Conservation (phyloP, 1,139 yeast species). For the Blastobotrys elegans region DNA sequence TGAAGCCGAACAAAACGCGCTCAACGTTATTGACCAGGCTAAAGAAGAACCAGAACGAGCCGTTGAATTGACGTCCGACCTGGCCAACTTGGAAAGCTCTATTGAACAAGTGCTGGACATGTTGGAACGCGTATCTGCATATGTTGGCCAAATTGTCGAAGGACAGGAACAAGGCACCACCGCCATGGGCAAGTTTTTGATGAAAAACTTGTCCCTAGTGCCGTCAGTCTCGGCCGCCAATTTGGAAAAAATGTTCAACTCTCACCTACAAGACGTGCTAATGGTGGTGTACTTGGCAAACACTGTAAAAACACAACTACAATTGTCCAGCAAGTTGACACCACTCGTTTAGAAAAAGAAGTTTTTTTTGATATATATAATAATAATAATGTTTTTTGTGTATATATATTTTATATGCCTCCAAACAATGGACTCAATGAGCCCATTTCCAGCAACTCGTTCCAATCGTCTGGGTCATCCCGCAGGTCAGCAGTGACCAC, state of each 20-base stretch:
- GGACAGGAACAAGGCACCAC: conserved; percentile 41
- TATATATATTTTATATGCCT: conserved; percentile 21
- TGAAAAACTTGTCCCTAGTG: conserved; percentile 55
- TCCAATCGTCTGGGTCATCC: conserved; percentile 27
- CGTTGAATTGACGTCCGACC: conserved; percentile 38
- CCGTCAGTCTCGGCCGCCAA: conserved; percentile 59
- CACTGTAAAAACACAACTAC: conserved; percentile 81
- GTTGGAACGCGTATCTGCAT: conserved; percentile 53
- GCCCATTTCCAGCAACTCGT: conserved; percentile 35
- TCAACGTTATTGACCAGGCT: conserved; percentile 35
- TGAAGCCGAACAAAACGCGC: conserved; percentile 47
- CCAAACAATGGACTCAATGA: conserved; percentile 36
- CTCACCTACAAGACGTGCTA: conserved; percentile 75
- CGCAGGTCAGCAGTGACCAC: conserved; percentile 23
- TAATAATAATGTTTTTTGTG: not conserved
- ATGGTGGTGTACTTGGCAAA: conserved; percentile 81
- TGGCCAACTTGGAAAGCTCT: conserved; percentile 49
- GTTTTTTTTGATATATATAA: not conserved
- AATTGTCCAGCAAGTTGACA: conserved; percentile 71
- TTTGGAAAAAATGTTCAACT: conserved; percentile 59
- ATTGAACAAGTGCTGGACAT: conserved; percentile 51
- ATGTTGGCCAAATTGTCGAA: conserved; percentile 41
- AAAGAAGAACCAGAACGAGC: conserved; percentile 36
- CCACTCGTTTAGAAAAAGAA: conserved; percentile 37
- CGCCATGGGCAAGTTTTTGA: conserved; percentile 59